These are phyloP conservation scores for Stentor roeselii DNA, from an alignment of 73 alveolate species.

Conservation along the genomic window DNA sequence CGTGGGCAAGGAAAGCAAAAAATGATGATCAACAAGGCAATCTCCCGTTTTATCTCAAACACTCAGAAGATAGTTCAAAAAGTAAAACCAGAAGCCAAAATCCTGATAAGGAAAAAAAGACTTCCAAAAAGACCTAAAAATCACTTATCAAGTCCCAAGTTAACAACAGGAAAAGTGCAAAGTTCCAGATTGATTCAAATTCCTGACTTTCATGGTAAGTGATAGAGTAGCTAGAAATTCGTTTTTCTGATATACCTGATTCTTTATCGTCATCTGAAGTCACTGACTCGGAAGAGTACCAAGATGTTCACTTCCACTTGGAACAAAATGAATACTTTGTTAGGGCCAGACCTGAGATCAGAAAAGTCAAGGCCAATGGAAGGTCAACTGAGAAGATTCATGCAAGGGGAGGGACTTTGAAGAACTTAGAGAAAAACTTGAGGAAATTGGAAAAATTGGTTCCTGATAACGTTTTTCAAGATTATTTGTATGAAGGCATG, in stretches of 20 bases:
- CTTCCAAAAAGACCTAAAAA: background rate
- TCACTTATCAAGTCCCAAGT: background rate
- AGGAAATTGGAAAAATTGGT: background rate
- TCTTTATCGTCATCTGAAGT: background rate
- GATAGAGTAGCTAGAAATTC: constrained; percentile 17
- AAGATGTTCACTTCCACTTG: background rate
- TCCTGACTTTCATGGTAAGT: constrained; percentile 19
- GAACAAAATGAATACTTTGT: constrained; percentile 7
- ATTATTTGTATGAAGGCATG: background rate
- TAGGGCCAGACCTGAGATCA: constrained; percentile 23
- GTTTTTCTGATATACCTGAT: constrained; percentile 1
- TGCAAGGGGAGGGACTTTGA: background rate
- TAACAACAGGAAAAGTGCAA: background rate
- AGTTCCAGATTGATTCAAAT: background rate
- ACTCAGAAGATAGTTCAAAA: background rate
- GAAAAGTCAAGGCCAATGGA: constrained; percentile 27
- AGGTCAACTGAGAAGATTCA: constrained; percentile 8
- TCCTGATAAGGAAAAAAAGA: background rate
- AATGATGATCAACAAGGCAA: constrained; percentile 2
- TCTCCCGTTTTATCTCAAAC: constrained; percentile 1
- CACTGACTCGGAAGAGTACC: constrained; percentile 16
- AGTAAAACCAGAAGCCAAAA: constrained; percentile 14
- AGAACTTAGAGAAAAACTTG: background rate
- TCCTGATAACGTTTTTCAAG: background rate
- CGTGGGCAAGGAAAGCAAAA: background rate